Percentiles rank a stretch among this genome's conserved stretches.
These are phyloP conservation scores for button mushroom (Agaricus bisporus) DNA, from an alignment of 768 basidiomycete genomes.

Conservation along the genomic window DNA sequence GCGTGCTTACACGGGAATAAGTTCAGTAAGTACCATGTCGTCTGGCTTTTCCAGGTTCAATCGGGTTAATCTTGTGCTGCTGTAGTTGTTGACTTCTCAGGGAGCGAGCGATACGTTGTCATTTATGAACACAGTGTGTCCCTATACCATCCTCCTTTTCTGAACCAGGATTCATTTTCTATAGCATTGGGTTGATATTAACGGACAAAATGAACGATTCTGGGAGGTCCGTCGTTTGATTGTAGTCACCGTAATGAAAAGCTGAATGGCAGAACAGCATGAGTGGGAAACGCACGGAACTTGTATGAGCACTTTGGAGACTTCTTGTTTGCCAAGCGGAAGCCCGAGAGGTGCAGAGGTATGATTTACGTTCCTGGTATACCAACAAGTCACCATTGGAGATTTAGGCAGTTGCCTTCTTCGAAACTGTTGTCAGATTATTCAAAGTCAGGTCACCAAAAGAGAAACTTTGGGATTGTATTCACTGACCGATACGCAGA, in stretches of 20 bases:
- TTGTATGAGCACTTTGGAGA: slow-evolving; percentile 51
- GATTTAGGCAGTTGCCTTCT: slow-evolving; percentile 59
- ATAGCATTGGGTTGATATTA: slow-evolving; percentile 57
- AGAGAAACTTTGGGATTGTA: slow-evolving; percentile 23
- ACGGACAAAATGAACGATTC: slow-evolving; percentile 54
- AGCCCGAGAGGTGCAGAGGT: slow-evolving; percentile 59
- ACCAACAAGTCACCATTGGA: not conserved
- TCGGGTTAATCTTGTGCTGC: not conserved
- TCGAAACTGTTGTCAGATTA: slow-evolving; percentile 49
- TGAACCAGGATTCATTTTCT: not conserved
- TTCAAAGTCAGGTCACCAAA: slow-evolving; percentile 38
- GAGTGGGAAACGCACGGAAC: slow-evolving; percentile 72
- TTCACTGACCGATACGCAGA: slow-evolving; percentile 21
- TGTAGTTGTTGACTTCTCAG: slow-evolving; percentile 51
- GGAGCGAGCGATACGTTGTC: slow-evolving; percentile 52
- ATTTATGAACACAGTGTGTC: slow-evolving; percentile 45
- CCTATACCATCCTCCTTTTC: not conserved
- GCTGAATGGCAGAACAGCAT: slow-evolving; percentile 32
- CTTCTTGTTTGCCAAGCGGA: slow-evolving; percentile 54
- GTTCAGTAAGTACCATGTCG: slow-evolving; percentile 17
- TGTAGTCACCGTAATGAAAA: not conserved
- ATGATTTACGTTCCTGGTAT: not conserved
- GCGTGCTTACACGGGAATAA: slow-evolving; percentile 27
- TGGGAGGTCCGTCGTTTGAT: slow-evolving; percentile 48
- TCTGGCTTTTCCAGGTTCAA: slow-evolving; percentile 6